These are phyloP conservation scores for Aspergillus versicolor DNA, from an alignment of 2,329 filamentous ascomycete species.

Conservation along the genomic window DNA sequence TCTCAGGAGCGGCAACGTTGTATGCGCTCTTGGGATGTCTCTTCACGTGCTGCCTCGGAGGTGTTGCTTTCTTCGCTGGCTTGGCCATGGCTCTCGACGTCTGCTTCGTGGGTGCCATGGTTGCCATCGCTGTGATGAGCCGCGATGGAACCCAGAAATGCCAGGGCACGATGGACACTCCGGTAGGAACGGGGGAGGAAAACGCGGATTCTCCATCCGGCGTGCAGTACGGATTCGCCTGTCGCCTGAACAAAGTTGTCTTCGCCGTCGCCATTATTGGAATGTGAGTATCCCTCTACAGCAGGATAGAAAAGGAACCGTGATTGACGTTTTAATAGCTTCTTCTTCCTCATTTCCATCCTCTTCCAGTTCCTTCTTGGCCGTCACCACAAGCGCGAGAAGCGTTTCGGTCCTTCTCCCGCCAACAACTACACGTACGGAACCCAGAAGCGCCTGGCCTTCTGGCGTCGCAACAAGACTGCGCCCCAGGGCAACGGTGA, in stretches of 20 bases:
- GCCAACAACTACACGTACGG: conserved; percentile 68
- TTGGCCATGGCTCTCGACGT: conserved; percentile 75
- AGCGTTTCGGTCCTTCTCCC: conserved; percentile 66
- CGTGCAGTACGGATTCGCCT: conserved; percentile 60
- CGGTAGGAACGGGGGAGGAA: conserved; percentile 65
- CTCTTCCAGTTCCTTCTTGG: conserved; percentile 66
- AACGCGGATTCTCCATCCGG: conserved; percentile 48
- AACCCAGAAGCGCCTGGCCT: conserved; percentile 40
- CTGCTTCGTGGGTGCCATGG: conserved; percentile 72
- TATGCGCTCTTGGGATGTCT: conserved; percentile 73
- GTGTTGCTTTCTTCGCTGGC: conserved; percentile 69
- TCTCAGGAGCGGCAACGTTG: conserved; percentile 70
- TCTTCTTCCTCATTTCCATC: conserved; percentile 75
- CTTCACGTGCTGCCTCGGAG: conserved; percentile 76
- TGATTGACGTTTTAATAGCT: conserved; percentile 39
- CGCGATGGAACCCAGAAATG: conserved; percentile 68
- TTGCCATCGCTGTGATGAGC: conserved; percentile 77
- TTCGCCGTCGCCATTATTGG: conserved; percentile 77
- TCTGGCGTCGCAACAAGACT: conserved; percentile 44
- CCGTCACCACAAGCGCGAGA: conserved; percentile 71
- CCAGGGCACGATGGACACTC: conserved; percentile 62
- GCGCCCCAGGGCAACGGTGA: conserved; percentile 34
- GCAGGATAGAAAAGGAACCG: neutral
- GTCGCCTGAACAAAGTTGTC: conserved; percentile 71
- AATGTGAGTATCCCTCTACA: conserved; percentile 54